These are phyloP conservation scores for Kwoniella pini DNA, from an alignment of 768 basidiomycete species.

Conservation along the genomic window DNA sequence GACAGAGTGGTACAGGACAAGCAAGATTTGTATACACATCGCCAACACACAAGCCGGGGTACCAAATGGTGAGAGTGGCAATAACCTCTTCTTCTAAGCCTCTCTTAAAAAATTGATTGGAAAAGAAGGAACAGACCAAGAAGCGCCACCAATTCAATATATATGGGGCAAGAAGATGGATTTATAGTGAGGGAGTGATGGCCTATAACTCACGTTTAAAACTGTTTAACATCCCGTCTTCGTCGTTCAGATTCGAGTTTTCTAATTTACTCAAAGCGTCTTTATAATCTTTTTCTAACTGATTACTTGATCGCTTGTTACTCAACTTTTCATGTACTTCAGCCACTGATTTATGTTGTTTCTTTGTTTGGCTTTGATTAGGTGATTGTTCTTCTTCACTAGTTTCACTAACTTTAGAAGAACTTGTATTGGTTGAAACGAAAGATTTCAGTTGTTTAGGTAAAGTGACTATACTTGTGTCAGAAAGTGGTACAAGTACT, in stretches of 20 bases:
- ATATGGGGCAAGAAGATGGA: background rate
- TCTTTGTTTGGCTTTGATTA: background rate
- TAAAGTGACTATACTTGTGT: background rate
- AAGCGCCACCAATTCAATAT: background rate
- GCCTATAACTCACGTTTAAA: slow-evolving; percentile 44
- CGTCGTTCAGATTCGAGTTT: slow-evolving; percentile 26
- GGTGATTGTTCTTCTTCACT: background rate
- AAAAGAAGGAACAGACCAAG: no score
- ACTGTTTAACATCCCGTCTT: slow-evolving; percentile 45
- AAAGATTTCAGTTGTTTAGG: background rate
- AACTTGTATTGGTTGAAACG: background rate
- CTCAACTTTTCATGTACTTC: slow-evolving; percentile 1
- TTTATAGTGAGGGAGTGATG: background rate
- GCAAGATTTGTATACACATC: no score
- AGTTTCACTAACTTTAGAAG: background rate
- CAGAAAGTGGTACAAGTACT: slow-evolving; percentile 18
- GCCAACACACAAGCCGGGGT: no score
- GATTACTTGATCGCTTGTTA: background rate
- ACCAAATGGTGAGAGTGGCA: no score
- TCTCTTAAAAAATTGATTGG: no score
- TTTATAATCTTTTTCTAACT: slow-evolving; percentile 22
- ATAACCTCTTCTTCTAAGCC: background rate
- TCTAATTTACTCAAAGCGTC: slow-evolving; percentile 27
- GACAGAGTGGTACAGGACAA: no score
- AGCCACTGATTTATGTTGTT: slow-evolving; percentile 2